Evolutionary conservation across 768 basidiomycete genomes (phyloP).

Genomic region (Lentinula raphanica): DNA sequence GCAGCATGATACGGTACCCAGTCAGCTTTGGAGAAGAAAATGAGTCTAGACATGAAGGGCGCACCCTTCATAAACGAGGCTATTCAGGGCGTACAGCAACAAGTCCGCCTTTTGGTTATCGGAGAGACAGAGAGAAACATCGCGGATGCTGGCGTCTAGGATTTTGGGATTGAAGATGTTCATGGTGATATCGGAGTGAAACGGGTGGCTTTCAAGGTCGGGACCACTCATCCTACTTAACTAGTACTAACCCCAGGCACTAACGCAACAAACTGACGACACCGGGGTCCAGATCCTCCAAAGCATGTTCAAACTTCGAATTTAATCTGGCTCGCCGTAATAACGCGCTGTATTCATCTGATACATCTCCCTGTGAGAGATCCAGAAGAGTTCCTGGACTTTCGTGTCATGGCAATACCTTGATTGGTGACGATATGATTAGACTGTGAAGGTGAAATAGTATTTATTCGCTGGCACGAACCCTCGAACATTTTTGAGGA

Average conservation of each 20-base stretch:
- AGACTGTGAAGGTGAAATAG: not conserved
- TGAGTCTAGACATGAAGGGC: slow-evolving; percentile 15
- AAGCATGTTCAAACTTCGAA: not conserved
- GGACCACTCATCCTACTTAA: not conserved
- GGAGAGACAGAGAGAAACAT: slow-evolving; percentile 51
- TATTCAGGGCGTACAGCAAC: slow-evolving; percentile 76
- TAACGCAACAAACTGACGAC: not conserved
- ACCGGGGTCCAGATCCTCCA: slow-evolving; percentile 5
- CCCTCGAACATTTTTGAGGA: too few species aligned
- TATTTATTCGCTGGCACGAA: too few species aligned
- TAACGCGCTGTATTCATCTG: not conserved
- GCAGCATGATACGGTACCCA: not conserved
- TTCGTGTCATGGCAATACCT: slow-evolving; percentile 4
- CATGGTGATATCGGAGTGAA: slow-evolving; percentile 26
- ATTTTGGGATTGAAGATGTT: slow-evolving; percentile 73
- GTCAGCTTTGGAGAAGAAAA: not conserved
- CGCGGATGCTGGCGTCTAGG: slow-evolving; percentile 70
- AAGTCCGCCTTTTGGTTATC: slow-evolving; percentile 68
- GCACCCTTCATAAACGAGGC: slow-evolving; percentile 67
- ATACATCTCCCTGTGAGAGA: not conserved
- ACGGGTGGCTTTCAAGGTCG: not conserved
- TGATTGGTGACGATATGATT: slow-evolving; percentile 1
- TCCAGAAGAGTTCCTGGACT: not conserved
- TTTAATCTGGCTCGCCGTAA: not conserved
- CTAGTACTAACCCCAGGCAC: not conserved